Percentiles rank a stretch among this genome's conserved stretches.
Evolutionary conservation across 2,329 filamentous ascomycete species (phyloP).

Genomic region (Cordyceps cateniannulata): DNA sequence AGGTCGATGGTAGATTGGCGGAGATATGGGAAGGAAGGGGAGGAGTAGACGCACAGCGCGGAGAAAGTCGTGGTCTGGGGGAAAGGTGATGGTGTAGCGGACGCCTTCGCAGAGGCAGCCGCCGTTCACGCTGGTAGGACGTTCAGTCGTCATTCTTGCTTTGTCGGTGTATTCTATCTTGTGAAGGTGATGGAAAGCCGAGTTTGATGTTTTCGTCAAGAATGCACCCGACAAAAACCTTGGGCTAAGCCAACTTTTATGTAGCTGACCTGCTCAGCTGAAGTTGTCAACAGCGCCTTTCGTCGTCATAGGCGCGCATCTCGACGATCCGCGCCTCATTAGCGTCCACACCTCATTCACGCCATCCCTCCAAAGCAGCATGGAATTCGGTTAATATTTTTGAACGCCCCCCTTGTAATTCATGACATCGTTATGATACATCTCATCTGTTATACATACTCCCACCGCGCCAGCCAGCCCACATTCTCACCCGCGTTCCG

Average conservation of each 20-base stretch:
- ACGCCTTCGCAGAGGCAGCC: slow-evolving; percentile 46
- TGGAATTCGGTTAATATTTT: too few relatives aligned
- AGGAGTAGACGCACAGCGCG: slow-evolving; percentile 19
- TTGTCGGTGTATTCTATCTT: not conserved
- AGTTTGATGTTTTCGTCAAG: too few relatives aligned
- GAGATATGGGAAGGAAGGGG: not conserved
- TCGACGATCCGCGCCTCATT: too few relatives aligned
- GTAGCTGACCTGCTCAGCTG: not conserved
- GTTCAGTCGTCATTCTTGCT: slow-evolving; percentile 11
- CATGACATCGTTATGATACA: not conserved
- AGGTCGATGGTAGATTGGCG: not conserved
- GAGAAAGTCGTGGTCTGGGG: slow-evolving; percentile 37
- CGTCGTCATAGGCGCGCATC: slow-evolving; percentile 3
- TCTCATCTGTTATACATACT: slow-evolving; percentile 43
- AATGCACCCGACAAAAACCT: not conserved
- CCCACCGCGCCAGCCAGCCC: slow-evolving; percentile 76
- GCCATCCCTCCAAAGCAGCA: not conserved
- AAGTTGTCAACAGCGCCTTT: slow-evolving; percentile 7
- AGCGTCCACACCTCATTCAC: not conserved
- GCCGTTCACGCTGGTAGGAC: slow-evolving; percentile 34
- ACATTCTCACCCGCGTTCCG: slow-evolving; percentile 72
- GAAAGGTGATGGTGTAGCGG: slow-evolving; percentile 42
- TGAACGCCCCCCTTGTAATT: too few relatives aligned
- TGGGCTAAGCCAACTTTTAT: not conserved
- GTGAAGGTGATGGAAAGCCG: not conserved